Evolutionary conservation across 1,139 yeast species (phyloP).

Genomic region (Saccharomyces hybrid): DNA sequence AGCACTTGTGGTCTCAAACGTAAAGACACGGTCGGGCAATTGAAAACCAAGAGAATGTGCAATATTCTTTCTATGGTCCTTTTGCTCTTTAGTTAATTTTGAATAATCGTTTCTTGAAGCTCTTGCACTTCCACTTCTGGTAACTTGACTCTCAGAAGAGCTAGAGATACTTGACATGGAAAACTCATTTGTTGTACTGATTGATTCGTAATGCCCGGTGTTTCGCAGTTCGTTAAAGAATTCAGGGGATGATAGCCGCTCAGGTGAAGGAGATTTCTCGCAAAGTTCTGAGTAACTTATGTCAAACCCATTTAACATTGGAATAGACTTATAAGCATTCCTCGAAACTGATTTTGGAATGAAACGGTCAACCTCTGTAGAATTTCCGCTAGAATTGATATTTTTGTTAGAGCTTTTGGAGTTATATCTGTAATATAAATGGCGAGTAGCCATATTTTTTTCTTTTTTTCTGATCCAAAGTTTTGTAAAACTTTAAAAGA

Average conservation of each 20-base stretch:
- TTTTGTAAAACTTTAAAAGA: neutral
- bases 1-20: constrained; percentile 5
- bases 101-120: neutral
- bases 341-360: constrained; percentile 31
- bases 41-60: constrained; percentile 46
- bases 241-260: constrained; percentile 26
- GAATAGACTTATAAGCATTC: constrained; percentile 23
- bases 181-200: constrained; percentile 14
- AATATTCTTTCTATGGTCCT: constrained; percentile 34
- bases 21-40: constrained; percentile 19
- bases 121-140: constrained; percentile 10
- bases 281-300: constrained; percentile 10
- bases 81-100: constrained; percentile 7
- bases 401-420: constrained; percentile 1
- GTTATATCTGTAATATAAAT: neutral
- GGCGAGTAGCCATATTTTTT: neutral
- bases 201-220: constrained; percentile 22
- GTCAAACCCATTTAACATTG: constrained; percentile 15
- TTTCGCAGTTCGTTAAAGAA: constrained; percentile 23
- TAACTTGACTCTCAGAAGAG: constrained; percentile 6
- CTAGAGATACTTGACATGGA: constrained; percentile 13
- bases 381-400: constrained; percentile 1
- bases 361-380: constrained; percentile 26
- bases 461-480: neutral
- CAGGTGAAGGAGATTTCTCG: constrained; percentile 22